Evolutionary conservation across 2,329 filamentous ascomycete species (phyloP), one percentile per base, ranked within the genome.

Genomic region (Neocucurbitaria cava): DNA sequence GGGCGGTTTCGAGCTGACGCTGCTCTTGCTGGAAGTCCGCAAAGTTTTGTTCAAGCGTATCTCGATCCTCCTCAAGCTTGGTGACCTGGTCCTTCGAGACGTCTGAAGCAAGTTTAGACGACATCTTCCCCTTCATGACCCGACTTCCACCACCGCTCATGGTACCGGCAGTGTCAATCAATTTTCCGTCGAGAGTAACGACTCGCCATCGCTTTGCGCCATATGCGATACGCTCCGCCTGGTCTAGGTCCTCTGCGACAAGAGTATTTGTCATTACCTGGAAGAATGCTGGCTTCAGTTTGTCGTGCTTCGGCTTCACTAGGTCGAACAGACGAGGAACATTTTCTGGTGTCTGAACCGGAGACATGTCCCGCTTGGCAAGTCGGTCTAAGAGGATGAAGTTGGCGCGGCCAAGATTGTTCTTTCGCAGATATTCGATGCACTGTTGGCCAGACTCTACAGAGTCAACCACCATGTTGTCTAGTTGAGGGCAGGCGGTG

Each of bases 111-210:
- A 96, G 87, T 77, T 96, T 98, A 10, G 93, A 96, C 0, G 94
- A 98, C 96, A 99, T 99, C 52, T 92, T 87, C 0, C 96, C 96
- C 71, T 89, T 92, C 66, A 94, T 93, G 52, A 95, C 91, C 15
- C 91, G 90, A 41, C 87, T 94, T 52, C 95, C 95, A 82, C 95
- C 95, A 81, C 95, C 95, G 54, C 91, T 96, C 95, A 99, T 98
- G 31, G 95, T 98, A 82, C 95, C 95, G 1, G 94, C 97, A 74
- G 96, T 96, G 79, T 99, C 95, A 64, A 99, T 98, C 47, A 99
- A 84, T 75, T 97, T 93, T 44, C 95, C 95, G 56, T 93, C 92
- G 2, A 99, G 85, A 0, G 95, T 99, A 36, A 99, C 95, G 3
- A 99, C 95, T 61, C 95, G 88, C 95, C 95, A 99, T 75, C 95